Percentiles rank a stretch among this genome's conserved stretches.
phyloP scores from a whole-genome alignment of 345 rosid genomes.

The Lepidium africanum region DNA sequence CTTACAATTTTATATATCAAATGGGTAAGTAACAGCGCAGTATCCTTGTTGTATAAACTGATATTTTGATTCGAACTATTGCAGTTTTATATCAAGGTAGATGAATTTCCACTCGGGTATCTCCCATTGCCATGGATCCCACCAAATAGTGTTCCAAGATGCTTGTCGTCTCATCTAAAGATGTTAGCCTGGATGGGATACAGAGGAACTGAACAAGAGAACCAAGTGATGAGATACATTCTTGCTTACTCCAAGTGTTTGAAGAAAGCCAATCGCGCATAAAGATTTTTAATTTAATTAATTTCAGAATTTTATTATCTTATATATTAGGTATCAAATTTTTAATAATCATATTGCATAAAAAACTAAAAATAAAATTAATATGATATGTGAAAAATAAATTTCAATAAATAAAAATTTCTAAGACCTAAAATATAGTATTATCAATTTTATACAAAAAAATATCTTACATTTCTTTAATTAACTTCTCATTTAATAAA shows the following conservation, averaged over 20 bases:
- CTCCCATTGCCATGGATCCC: background rate
- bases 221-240: background rate
- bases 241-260: background rate
- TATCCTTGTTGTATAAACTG: background rate
- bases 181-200: background rate
- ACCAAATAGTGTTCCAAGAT: background rate
- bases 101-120: background rate
- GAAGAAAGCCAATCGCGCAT: too few species aligned
- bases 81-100: background rate
- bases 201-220: background rate
- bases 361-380: too few species aligned
- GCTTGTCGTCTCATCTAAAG: background rate
- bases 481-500: too few species aligned
- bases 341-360: too few species aligned
- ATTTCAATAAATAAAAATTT: too few species aligned
- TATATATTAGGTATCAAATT: too few species aligned
- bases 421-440: too few species aligned
- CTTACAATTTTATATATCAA: background rate
- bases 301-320: too few species aligned
- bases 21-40: background rate
- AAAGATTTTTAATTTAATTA: too few species aligned
- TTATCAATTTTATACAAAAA: too few species aligned
- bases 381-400: too few species aligned
- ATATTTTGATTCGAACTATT: background rate
- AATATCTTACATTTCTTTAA: too few species aligned